Base-by-base conservation (phyloP, 2,329 filamentous ascomycete species). In the Clonostachys sp. region DNA sequence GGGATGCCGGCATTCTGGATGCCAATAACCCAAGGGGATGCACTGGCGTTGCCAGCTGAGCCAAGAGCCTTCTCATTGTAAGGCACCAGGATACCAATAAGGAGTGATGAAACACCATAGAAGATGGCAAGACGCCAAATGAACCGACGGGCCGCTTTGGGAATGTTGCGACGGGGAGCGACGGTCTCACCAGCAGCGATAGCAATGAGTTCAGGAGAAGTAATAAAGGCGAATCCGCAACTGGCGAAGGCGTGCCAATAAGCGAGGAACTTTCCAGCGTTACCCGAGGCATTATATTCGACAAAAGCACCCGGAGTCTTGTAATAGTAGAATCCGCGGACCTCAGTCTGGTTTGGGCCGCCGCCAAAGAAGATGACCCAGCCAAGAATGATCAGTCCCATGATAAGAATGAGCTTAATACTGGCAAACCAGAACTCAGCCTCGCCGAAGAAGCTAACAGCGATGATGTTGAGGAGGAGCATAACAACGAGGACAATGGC, bases 1-100 rank as follows among this genome's bases (percentile, higher is more conserved):
- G 69, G 65, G 55, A 91, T 89, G 12, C 80, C 75, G 6, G 85
- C 74, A 18, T 78, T 71, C 59, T 83, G 75, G 66, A 89, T 89
- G 34, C 85, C 84, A 53, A 83, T 78, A 45, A 83, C 80, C 63
- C 84, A 81, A 2, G 83, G 83, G 34, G 78, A 84, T 3, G 81
- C 77, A 9, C 73, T 76, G 9, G 81, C 58, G 55, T 78, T 71
- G 53, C 83, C 83, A 44, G 73, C 76, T 34, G 68, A 68, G 5
- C 83, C 74, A 52, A 92, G 74, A 8, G 74, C 73, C 0, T 68
- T 53, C 55, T 91, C 81, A 51, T 89, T 74, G 58, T 83, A 86
- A 2, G 89, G 74, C 7, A 81, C 78, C 47, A 84, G 70, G 56
- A 81, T 72, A 45, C 83, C 81, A 41, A 86, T 77, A 50, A 83